Evolutionary conservation across 2,329 filamentous ascomycete species (phyloP).

Genomic region (Cladosporium colombiae): DNA sequence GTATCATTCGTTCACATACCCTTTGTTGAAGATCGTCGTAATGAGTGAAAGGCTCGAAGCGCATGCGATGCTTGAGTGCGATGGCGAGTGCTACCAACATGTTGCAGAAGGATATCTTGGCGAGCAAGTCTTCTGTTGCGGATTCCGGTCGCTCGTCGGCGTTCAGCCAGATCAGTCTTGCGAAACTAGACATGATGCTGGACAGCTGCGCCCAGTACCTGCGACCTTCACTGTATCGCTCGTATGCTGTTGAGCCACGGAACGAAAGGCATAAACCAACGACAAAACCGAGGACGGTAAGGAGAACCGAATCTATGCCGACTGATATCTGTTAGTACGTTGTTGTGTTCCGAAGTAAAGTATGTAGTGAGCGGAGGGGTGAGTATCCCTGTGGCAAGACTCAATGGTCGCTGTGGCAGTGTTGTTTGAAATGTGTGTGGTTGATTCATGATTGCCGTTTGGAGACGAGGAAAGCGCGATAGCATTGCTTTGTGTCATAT

Average conservation of each 20-base stretch:
- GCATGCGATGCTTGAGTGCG: constrained; percentile 76
- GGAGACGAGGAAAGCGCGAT: not conserved
- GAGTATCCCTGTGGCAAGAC: not conserved
- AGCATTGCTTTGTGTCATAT: not conserved
- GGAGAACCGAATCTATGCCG: constrained; percentile 65
- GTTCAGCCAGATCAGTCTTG: constrained; percentile 82
- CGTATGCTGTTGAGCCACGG: constrained; percentile 74
- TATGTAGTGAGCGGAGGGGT: not conserved
- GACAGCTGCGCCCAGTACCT: constrained; percentile 64
- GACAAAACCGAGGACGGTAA: constrained; percentile 79
- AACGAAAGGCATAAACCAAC: constrained; percentile 78
- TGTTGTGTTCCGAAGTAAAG: not conserved
- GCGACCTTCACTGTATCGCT: constrained; percentile 61
- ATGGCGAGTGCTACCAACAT: constrained; percentile 76
- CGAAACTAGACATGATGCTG: constrained; percentile 50
- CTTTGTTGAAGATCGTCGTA: constrained; percentile 73
- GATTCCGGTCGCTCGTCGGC: constrained; percentile 48
- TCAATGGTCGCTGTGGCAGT: not conserved
- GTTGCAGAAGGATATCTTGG: constrained; percentile 74
- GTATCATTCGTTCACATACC: constrained; percentile 30
- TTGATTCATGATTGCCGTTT: too few species aligned
- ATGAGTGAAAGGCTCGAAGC: constrained; percentile 77
- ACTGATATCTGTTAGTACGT: constrained; percentile 26
- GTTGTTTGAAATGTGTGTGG: too few species aligned
- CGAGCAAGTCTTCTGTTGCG: constrained; percentile 67